Evolutionary conservation across 441 rosid species (phyloP), one percentile per base, ranked within the genome.

Genomic region (Omphalea diandra): DNA sequence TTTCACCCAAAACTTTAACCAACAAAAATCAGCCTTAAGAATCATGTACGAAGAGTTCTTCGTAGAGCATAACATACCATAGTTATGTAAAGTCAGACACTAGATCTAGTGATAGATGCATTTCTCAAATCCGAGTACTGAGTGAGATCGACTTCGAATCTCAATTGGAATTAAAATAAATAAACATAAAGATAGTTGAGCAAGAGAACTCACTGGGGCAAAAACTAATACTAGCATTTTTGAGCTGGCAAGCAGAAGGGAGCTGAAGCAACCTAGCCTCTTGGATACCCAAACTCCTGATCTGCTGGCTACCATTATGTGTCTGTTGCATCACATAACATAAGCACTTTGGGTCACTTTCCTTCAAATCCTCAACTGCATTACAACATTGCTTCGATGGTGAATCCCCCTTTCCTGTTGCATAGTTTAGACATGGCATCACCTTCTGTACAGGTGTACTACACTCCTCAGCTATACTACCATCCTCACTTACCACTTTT

Each of bases 321-420:
- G 85, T 78, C 77, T 87, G 89, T 75, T 86, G 90, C 43, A 92
- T 89, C 15, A 92, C 62, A 57, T 7, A 85, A 73, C 98, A 94
- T 73, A 94, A 75, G 80, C 99, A 92, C 77, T 87, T 84, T 4
- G 98, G 96, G 1, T 90, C 85, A 18, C 71, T 77, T 0, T 76
- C 93, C 70, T 83, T 85, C 17, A 87, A 79, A 4, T 62, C 84
- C 63, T 79, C 70, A 59, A 85, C 84, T 0, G 90, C 67, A 22
- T 22, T 69, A 72, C 99, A 94, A 65, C 99, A 94, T 35, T 85
- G 81, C 55, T 83, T 76, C 6, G 90, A 4, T 8, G 99, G 97
- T 4, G 33, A n/a, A 41, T 74, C 58, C 44, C 47, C 78, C 79
- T 85, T 84, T 63, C 96, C 98, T n/a, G 81, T 76, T 8, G 96